Evolutionary conservation across 2,329 filamentous ascomycete genomes (phyloP), one percentile per base, ranked within the genome.

Genomic region (Periconia digitata): DNA sequence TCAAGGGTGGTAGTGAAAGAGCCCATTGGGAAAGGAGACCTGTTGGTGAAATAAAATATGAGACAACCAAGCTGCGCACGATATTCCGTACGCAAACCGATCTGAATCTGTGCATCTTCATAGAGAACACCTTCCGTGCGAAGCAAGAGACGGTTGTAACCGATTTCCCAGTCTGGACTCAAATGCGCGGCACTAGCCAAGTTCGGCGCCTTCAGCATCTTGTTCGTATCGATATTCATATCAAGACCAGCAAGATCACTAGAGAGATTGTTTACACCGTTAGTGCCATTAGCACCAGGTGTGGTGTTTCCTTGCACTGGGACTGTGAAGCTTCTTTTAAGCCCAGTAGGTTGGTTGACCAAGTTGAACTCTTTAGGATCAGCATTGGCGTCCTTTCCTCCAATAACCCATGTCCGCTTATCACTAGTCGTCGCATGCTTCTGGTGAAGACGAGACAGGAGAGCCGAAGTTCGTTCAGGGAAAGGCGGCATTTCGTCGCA

Each of bases 401-500:
- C 92, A n/a, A 97, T 89, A 21, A 96, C 86, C 94, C 94, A 99
- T 1, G 94, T 97, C 53, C 92, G 84, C 75, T 95, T 95, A 71
- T 99, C 94, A 67, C 90, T 95, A 13, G 90, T 94, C 51, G 88
- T 89, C 40, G 88, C 89, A 63, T 95, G 91, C 75, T 95, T 97
- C 72, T 96, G 91, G 72, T 99, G 92, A 42, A 99, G 80, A 49
- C 94, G 83, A 34, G 92, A 96, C 10, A 99, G 79, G 22, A 99
- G 78, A 1, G 94, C 92, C 5, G 94, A 97, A 49, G 95, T 86
- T 51, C 95, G 81, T 71, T 99, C 92, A 0, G 94, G 95, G 74
- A 97, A 99, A 0, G 94, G 92, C 2, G 94, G 94, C 95, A 99
- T 99, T 71, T 99, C 94, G 61, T 99, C 94, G 70, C 92, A 96